Evolutionary conservation across 176 grass and related monocot genomes (phyloP).

Genomic region (Oryza meridionalis): DNA sequence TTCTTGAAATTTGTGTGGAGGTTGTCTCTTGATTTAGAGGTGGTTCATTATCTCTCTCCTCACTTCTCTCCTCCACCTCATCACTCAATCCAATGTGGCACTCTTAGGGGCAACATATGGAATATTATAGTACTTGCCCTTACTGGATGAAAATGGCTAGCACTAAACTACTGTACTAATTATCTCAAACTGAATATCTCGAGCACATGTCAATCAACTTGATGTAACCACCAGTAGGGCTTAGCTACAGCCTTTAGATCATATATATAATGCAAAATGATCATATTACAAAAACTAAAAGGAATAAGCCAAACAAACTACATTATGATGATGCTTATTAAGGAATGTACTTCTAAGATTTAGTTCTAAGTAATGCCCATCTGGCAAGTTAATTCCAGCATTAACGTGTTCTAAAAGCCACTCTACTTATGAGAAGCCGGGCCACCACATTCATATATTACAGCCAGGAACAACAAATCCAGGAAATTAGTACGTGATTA

Average conservation of each 20-base stretch:
- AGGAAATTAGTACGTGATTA: constrained; percentile 10
- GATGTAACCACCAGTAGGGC: constrained; percentile 17
- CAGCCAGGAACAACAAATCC: neutral
- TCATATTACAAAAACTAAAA: constrained; percentile 22
- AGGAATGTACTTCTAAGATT: constrained; percentile 15
- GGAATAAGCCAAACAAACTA: constrained; percentile 3
- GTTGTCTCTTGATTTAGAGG: too few species aligned
- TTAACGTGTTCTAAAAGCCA: constrained; percentile 9
- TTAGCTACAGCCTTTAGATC: constrained; percentile 25
- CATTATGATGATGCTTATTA: neutral
- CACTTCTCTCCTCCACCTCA: too few species aligned
- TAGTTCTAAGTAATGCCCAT: constrained; percentile 28
- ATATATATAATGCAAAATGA: constrained; percentile 6
- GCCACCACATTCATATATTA: constrained; percentile 21
- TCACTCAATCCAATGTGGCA: too few species aligned
- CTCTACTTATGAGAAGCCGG: constrained; percentile 12
- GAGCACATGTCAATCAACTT: constrained; percentile 27
- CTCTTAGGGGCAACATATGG: too few species aligned
- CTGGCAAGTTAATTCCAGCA: constrained; percentile 10
- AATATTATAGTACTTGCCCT: too few species aligned
- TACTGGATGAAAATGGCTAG: neutral
- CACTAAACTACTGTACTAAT: constrained; percentile 20
- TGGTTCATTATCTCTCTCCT: too few species aligned
- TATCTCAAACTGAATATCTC: constrained; percentile 32
- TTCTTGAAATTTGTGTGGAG: too few species aligned